Evolutionary conservation across 805 yeast genomes (phyloP).

Genomic region (Saccharomycodes ludwigii): DNA sequence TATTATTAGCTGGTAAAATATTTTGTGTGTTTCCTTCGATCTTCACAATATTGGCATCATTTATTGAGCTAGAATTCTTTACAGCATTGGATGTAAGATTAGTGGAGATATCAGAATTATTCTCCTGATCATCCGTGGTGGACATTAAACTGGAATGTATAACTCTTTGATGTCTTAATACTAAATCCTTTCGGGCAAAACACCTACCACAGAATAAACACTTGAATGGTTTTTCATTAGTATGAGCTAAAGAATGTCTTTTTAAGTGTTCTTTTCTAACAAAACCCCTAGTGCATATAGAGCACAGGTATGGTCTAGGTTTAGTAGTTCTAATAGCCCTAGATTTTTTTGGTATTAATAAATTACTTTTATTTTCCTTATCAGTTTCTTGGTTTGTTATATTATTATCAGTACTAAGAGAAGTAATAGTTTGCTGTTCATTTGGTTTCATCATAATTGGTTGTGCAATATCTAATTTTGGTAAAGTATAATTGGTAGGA

Average conservation of each 20-base stretch:
- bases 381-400: background rate
- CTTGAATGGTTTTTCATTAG: slow-evolving; percentile 91
- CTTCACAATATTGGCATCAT: background rate
- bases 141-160: slow-evolving; percentile 43
- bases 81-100: background rate
- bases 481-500: too few species aligned
- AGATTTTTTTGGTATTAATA: slow-evolving; percentile 73
- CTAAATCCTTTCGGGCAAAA: slow-evolving; percentile 81
- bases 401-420: too few species aligned
- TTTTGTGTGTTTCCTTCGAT: background rate
- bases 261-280: slow-evolving; percentile 90
- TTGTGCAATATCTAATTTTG: too few species aligned
- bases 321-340: slow-evolving; percentile 78
- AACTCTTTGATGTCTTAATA: slow-evolving; percentile 89
- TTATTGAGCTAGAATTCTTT: background rate
- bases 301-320: slow-evolving; percentile 87
- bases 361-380: background rate
- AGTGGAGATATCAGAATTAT: background rate
- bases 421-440: too few species aligned
- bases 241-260: slow-evolving; percentile 88
- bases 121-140: slow-evolving; percentile 5
- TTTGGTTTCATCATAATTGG: too few species aligned
- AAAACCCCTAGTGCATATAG: slow-evolving; percentile 87
- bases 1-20: slow-evolving; percentile 2
- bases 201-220: slow-evolving; percentile 95